Base-by-base conservation (phyloP, 1,139 yeast genomes). In the Saccharomyces hybrid region DNA sequence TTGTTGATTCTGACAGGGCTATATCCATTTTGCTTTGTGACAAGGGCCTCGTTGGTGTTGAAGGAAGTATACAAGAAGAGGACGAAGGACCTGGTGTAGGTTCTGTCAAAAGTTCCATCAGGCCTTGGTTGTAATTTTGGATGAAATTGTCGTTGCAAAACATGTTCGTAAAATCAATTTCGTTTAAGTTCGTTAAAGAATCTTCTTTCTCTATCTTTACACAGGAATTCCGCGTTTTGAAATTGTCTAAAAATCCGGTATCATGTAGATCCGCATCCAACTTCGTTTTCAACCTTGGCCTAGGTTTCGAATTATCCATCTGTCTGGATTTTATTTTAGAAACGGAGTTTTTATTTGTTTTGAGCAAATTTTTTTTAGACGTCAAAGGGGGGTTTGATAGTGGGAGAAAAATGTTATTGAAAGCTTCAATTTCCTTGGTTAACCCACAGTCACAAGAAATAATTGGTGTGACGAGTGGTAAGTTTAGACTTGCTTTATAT, bases 381-480 rank as follows among this genome's bases (percentile, higher is more conserved):
- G 26, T 38, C 26, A 38, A 38, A 11, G 44, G 25, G 25, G 44
- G 25, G 20, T 38, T 38, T 38, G 44, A 38, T 16, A 49, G 28
- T n/a, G 51, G 51, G 26, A 49, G 41, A 14, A 20, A 49, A 5
- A 38, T 38, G 25, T 38, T 38, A 38, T 20, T 38, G 44, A 9
- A 38, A 16, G 44, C 44, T 55, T 65, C 61, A 49, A 69, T 67
- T 56, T 69, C 72, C 51, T 62, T 65, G 13, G 72, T 69, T 48
- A 69, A 58, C 25, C 72, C 72, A 64, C 72, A 69, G 46, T 68
- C 72, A 57, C 72, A 69, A 5, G 71, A 66, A 26, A 69, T 68
- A 42, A 66, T 60, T 13, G 68, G 58, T 0, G 65, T 59, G 29
- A 61, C 64, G 11, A 67, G 65, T 3, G 72, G 72, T 44, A 69